These are phyloP conservation scores for Lepraria neglecta DNA, from an alignment of 495 filamentous ascomycete genomes.

Conservation along the genomic window DNA sequence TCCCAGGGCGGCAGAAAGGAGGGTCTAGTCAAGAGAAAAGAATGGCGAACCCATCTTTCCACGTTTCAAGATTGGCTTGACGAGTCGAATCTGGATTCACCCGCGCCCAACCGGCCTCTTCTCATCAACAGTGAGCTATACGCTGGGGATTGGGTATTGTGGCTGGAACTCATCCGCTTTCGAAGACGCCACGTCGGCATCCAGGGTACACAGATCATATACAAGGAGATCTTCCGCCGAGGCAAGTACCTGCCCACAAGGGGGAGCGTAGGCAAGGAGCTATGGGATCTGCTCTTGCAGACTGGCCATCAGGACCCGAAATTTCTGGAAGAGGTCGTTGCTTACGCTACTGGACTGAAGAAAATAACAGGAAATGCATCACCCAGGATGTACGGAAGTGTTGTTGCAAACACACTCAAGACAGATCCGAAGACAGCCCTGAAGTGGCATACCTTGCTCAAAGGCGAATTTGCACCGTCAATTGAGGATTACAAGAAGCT, in stretches of 20 bases:
- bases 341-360: conserved; percentile 52
- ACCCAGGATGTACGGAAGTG: conserved; percentile 42
- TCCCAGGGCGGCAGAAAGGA: background rate
- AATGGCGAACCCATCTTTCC: conserved; percentile 5
- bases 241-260: conserved; percentile 43
- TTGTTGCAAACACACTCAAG: conserved; percentile 45
- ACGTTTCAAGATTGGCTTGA: conserved; percentile 15
- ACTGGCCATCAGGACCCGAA: conserved; percentile 42
- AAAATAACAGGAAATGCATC: conserved; percentile 40
- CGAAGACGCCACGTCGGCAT: conserved; percentile 54
- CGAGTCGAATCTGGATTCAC: conserved; percentile 6
- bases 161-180: conserved; percentile 59
- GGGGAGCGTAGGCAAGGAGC: conserved; percentile 43
- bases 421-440: conserved; percentile 36
- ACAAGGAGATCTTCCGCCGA: conserved; percentile 50
- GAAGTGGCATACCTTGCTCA: conserved; percentile 44
- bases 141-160: conserved; percentile 50
- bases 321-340: conserved; percentile 45
- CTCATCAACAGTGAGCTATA: conserved; percentile 12
- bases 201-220: conserved; percentile 55
- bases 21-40: background rate
- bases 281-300: conserved; percentile 53
- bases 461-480: conserved; percentile 28
- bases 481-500: conserved; percentile 36
- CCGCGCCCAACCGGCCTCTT: background rate